A percentile compares a stretch with the other conserved stretches of the same genome.
Evolutionary conservation across 352 stramenopile genomes (phyloP).

Genomic region (Globisporangium lucens): DNA sequence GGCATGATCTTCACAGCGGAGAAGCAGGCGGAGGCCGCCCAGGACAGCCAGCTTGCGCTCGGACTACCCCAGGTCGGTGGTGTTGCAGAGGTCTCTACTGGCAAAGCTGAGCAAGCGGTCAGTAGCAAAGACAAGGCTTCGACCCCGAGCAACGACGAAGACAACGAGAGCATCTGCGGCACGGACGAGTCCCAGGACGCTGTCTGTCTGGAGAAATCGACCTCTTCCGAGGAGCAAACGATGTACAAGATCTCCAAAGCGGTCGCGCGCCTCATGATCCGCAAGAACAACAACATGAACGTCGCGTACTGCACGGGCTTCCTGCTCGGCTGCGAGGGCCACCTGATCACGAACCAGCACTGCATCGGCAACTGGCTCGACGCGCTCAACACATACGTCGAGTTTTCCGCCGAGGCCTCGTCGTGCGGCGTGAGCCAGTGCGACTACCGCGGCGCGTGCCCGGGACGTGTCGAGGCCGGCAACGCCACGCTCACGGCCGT

Average conservation of each 20-base stretch:
- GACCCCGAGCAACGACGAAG: conserved; percentile 14
- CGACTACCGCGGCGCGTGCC: conserved; percentile 39
- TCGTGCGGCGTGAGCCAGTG: conserved; percentile 34
- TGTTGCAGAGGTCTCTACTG: neutral
- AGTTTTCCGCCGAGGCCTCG: conserved; percentile 61
- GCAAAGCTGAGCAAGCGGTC: conserved; percentile 7
- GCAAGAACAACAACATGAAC: conserved; percentile 56
- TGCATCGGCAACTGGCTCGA: conserved; percentile 63
- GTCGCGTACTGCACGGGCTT: conserved; percentile 73
- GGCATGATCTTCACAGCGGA: conserved; percentile 42
- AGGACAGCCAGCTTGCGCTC: conserved; percentile 21
- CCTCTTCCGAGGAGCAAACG: conserved; percentile 18
- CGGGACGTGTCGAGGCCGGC: conserved; percentile 31
- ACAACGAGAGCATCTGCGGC: conserved; percentile 65
- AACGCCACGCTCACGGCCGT: conserved; percentile 37
- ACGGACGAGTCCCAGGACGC: conserved; percentile 65
- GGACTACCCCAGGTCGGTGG: conserved; percentile 18
- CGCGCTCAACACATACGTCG: conserved; percentile 59
- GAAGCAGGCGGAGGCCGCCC: conserved; percentile 24
- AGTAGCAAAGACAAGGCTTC: conserved; percentile 2
- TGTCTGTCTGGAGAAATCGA: conserved; percentile 42
- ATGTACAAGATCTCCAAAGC: conserved; percentile 47
- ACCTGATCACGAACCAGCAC: conserved; percentile 81
- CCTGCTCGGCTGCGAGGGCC: conserved; percentile 66
- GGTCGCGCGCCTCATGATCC: conserved; percentile 63